Evolutionary conservation across 2,329 filamentous ascomycete genomes (phyloP), one percentile per base, ranked within the genome.

Genomic region (Phyllosticta citribraziliensis): DNA sequence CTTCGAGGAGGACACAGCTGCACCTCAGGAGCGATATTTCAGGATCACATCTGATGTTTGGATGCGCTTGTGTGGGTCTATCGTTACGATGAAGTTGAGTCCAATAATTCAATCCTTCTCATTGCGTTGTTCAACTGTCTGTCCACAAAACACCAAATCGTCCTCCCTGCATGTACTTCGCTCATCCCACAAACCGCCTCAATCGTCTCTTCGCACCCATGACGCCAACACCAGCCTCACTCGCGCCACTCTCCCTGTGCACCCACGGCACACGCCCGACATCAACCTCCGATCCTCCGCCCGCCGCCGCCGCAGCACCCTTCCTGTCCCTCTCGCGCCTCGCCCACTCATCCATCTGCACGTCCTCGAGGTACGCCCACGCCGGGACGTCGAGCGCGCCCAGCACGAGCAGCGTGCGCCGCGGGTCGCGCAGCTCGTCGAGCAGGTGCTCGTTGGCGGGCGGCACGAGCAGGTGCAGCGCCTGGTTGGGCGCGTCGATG

Each of bases 391-490:
- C 72, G 30, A 67, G 67, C 56, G 70, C 70, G 19, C 72, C 72
- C 2, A 65, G 65, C 4, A 72, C 69, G 35, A 74, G 64, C 2
- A 74, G 66, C 9, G 70, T 73, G 24, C 65, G 66, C 60, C 71
- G 66, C 0, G 69, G 66, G 10, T 63, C 56, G 9, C 9, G 27
- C 35, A 74, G 30, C 0, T 47, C 62, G 5, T 62, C 55, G 30
- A 73, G 22, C 0, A 69, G 50, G 8, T 54, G 30, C 12, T 72
- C 70, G 27, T 72, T 67, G 5, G 70, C 65, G 1, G 86, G 76
- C 0, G 88, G 88, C 0, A 86, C 87, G 1, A 91, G 69, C 1
- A 93, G 67, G 62, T 91, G 85, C 3, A 93, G 73, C 5, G 77
- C 70, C 3, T 78, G 75, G 0, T 73, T 77, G 22, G 73, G 69